Percentiles rank a stretch among this genome's conserved stretches.
These are phyloP conservation scores for Barnettozyma salicaria DNA, from an alignment of 805 yeast species.

Conservation along the genomic window DNA sequence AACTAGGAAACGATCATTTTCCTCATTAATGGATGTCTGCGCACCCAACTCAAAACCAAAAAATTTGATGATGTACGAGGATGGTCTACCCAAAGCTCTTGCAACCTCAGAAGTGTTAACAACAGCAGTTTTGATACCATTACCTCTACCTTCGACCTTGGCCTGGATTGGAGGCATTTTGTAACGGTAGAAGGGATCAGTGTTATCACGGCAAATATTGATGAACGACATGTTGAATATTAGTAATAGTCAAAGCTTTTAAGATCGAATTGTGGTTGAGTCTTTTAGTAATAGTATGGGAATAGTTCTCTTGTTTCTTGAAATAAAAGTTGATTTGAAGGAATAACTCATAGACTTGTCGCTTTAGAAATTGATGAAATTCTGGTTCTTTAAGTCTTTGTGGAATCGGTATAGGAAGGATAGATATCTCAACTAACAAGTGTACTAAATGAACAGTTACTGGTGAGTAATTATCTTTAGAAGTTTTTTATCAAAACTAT, in stretches of 20 bases:
- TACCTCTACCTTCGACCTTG: conserved; percentile 97
- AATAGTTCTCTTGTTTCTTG: too few species aligned
- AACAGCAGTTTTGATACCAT: conserved; percentile 96
- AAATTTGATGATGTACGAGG: conserved; percentile 85
- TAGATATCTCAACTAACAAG: too few species aligned
- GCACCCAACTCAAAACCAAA: conserved; percentile 98
- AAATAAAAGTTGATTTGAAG: conserved; percentile 3
- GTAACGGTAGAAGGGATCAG: conserved; percentile 98
- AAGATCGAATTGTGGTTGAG: too few species aligned
- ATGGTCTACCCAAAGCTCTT: conserved; percentile 89
- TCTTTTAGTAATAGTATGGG: conserved; percentile 8
- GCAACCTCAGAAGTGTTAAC: conserved; percentile 90
- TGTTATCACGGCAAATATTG: conserved; percentile 94
- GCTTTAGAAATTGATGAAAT: not conserved
- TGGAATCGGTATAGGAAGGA: too few species aligned
- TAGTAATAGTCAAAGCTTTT: too few species aligned
- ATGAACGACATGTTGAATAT: conserved; percentile 80
- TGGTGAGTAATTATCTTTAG: too few species aligned
- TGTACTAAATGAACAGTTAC: too few species aligned
- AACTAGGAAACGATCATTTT: conserved; percentile 80
- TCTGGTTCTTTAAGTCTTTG: not conserved
- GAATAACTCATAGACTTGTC: conserved; percentile 8
- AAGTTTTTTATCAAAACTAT: too few species aligned
- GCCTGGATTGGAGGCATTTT: conserved; percentile 98
- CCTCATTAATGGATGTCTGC: conserved; percentile 77